Base-by-base conservation (phyloP, 2,329 filamentous ascomycete species). In the Xylariaceae sp. region DNA sequence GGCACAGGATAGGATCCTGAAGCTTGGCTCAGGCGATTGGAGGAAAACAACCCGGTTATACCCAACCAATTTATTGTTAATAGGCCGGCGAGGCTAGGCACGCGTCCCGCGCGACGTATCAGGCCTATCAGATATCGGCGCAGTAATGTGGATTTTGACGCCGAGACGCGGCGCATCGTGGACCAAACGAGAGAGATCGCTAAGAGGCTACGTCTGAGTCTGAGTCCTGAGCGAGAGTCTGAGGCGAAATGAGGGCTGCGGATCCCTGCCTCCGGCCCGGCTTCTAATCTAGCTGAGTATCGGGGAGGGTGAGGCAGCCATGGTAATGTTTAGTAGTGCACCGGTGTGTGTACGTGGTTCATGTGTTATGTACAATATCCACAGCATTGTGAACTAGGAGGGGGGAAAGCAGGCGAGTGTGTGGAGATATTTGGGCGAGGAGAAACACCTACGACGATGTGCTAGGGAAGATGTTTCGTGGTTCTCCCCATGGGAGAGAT, bases 1-100 rank as follows among this genome's bases (percentile, higher is more conserved):
- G 59, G 60, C 63, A 59, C 63, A 61, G 68, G 65, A 50, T 71
- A 71, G 69, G 58, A 67, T 42, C 59, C 62, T 62, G 63, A 57
- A 18, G 49, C 55, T 42, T 39, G 47, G 57, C 63, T 66, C 30
- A 63, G 66, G 52, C 57, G 52, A 55, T 56, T 68, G 45, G 64
- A 64, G 55, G 58, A 63, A 23, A 15, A 56, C 52, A 62, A 67
- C 23, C 35, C 54, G 7, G 53, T 62, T 6, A 2, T 52, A 17
- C 49, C 45, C 13, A 51, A 58, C 53, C 55, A 61, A 1, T 55
- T 63, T 17, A 55, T 55, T 6, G 48, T 64, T 45, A 60, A 61
- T 34, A 50, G 42, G 11, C 64, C 56, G 42, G 59, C 56, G 13
- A 61, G 54, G 39, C 47, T 15, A 39, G 35, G 55, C 37, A 30